A percentile compares a stretch with the other conserved stretches of the same genome.
Evolutionary conservation across 2,329 filamentous ascomycete genomes (phyloP).

Genomic region (Lasiodiplodia citricola): DNA sequence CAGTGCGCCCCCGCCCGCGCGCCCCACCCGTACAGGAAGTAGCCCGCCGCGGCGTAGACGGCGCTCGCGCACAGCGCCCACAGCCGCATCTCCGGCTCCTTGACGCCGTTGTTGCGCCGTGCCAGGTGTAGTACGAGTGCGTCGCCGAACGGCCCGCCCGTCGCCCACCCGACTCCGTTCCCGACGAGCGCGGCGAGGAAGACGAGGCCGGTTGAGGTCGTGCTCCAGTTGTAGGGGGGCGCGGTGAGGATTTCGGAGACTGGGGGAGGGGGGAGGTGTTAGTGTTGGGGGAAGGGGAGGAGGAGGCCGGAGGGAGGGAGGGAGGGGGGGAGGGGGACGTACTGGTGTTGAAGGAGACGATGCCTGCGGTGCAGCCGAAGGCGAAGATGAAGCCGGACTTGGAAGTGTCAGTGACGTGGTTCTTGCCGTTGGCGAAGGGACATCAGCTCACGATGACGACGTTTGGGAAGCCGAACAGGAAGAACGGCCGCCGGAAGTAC

Average conservation of each 20-base stretch:
- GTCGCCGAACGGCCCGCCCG: conserved; percentile 30
- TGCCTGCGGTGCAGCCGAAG: conserved; percentile 49
- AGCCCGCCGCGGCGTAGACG: conserved; percentile 42
- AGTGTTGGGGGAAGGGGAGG: no score
- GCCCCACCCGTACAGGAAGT: conserved; percentile 48
- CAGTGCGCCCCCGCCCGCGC: conserved; percentile 42
- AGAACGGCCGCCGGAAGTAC: conserved; percentile 48
- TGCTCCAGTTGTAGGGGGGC: conserved; percentile 44
- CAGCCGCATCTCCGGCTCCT: conserved; percentile 53
- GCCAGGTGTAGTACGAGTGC: conserved; percentile 36
- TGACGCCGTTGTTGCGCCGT: conserved; percentile 42
- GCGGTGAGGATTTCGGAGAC: conserved; percentile 46
- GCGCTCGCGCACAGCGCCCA: conserved; percentile 43
- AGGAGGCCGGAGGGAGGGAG: no score
- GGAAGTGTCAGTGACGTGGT: background rate
- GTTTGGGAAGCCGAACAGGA: conserved; percentile 48
- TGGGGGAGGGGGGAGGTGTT: conserved; percentile 36
- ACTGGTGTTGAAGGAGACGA: conserved; percentile 50
- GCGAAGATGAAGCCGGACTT: conserved; percentile 45
- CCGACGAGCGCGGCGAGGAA: conserved; percentile 33
- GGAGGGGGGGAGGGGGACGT: background rate
- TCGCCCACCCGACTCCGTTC: conserved; percentile 29
- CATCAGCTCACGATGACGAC: conserved; percentile 38
- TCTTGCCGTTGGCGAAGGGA: background rate
- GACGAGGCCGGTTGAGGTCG: conserved; percentile 38